A percentile compares a stretch with the other conserved stretches of the same genome.
Evolutionary conservation across 1,284 basidiomycete species (phyloP).

Genomic region (Grifola frondosa): DNA sequence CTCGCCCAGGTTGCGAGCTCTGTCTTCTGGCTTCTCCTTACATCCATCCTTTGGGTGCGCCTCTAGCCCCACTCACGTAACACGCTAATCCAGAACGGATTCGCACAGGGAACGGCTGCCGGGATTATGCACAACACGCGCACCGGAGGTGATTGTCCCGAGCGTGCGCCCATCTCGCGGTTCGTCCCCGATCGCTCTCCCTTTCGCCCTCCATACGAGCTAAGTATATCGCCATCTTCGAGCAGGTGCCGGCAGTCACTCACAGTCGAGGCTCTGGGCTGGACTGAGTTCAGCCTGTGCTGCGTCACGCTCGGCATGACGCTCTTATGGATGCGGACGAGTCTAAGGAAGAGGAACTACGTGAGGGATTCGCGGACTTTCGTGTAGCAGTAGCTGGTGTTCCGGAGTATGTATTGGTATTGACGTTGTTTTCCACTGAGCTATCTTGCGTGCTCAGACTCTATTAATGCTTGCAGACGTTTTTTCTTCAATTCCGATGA

Average conservation of each 20-base stretch:
- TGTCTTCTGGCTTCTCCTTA: slow-evolving; percentile 67
- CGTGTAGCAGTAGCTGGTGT: slow-evolving; percentile 24
- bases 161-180: slow-evolving; percentile 53
- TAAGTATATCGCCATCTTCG: slow-evolving; percentile 8
- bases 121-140: slow-evolving; percentile 65
- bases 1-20: slow-evolving; percentile 75
- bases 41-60: slow-evolving; percentile 64
- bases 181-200: slow-evolving; percentile 20
- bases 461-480: too few relatives aligned
- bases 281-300: slow-evolving; percentile 73
- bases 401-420: slow-evolving; percentile 2
- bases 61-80: too few relatives aligned
- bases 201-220: slow-evolving; percentile 9
- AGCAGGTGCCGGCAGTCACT: slow-evolving; percentile 65
- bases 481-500: too few relatives aligned
- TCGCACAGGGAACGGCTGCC: slow-evolving; percentile 56
- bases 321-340: slow-evolving; percentile 57
- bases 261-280: slow-evolving; percentile 70
- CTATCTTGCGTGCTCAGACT: not conserved
- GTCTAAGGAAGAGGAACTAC: slow-evolving; percentile 37
- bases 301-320: slow-evolving; percentile 56
- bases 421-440: slow-evolving; percentile 1
- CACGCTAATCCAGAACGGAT: slow-evolving; percentile 1
- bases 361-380: slow-evolving; percentile 46
- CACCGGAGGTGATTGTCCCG: slow-evolving; percentile 55